Percentiles rank a stretch among this genome's conserved stretches.
phyloP scores from a whole-genome alignment of 371 early-diverging fungal species.

The Gilbertella persicaria region DNA sequence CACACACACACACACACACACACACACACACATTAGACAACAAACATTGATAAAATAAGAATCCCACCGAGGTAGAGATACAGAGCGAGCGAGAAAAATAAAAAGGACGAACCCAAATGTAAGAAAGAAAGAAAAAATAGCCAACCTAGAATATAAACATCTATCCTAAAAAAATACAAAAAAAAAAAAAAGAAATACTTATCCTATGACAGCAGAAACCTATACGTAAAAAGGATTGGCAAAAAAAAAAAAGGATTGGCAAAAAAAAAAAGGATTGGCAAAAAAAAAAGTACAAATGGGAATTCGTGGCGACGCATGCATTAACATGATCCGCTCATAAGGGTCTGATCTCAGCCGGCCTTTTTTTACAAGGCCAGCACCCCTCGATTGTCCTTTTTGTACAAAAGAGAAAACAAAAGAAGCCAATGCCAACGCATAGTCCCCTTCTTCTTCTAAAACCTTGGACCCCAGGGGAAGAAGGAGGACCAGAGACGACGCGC shows the following conservation, averaged over 20 bases:
- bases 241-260: background rate
- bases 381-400: constrained; percentile 31
- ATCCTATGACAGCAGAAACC: constrained; percentile 2
- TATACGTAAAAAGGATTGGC: constrained; percentile 6
- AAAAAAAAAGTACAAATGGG: constrained; percentile 3
- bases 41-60: constrained; percentile 8
- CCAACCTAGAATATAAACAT: constrained; percentile 3
- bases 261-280: background rate
- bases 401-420: constrained; percentile 13
- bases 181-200: constrained; percentile 7
- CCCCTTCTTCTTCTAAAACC: background rate
- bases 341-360: constrained; percentile 47
- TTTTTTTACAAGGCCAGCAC: constrained; percentile 22
- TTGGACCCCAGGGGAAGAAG: background rate
- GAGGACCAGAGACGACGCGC: background rate
- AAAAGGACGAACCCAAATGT: constrained; percentile 21
- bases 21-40: constrained; percentile 2
- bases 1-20: too few species aligned
- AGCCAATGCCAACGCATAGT: constrained; percentile 13
- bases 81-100: constrained; percentile 1
- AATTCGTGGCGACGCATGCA: constrained; percentile 48
- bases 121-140: constrained; percentile 7
- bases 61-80: constrained; percentile 14
- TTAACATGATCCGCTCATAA: constrained; percentile 50
- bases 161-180: background rate